Evolutionary conservation across 2,329 filamentous ascomycete genomes (phyloP).

Genomic region (Sarocladium brachiariae): DNA sequence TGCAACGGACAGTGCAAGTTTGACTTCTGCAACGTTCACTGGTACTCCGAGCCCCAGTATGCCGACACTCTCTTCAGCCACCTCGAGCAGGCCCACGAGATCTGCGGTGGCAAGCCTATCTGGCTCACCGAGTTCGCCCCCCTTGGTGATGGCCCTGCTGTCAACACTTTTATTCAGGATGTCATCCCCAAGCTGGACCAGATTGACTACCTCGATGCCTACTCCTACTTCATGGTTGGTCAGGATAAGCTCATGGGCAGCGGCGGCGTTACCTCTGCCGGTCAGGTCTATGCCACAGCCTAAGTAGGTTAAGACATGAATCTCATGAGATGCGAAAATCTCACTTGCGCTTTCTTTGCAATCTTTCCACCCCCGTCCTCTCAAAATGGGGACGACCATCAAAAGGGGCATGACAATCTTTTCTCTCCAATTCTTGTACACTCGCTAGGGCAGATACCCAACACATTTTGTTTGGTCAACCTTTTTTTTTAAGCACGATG

Average conservation of each 20-base stretch:
- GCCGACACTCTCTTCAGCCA: constrained; percentile 47
- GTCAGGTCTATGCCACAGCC: constrained; percentile 39
- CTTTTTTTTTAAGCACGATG: neutral
- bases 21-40: constrained; percentile 58
- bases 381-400: neutral
- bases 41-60: constrained; percentile 49
- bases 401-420: constrained; percentile 3
- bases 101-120: constrained; percentile 43
- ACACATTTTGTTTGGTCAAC: constrained; percentile 9
- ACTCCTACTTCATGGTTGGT: constrained; percentile 51
- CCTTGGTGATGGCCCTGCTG: constrained; percentile 31
- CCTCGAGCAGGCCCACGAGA: constrained; percentile 37
- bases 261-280: constrained; percentile 36
- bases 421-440: constrained; percentile 30
- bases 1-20: constrained; percentile 45
- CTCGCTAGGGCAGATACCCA: constrained; percentile 27
- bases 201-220: constrained; percentile 45
- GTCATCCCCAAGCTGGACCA: constrained; percentile 42
- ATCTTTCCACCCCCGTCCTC: neutral
- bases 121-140: constrained; percentile 62
- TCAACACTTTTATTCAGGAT: constrained; percentile 40
- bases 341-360: neutral
- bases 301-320: neutral
- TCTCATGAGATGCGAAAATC: constrained; percentile 15
- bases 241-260: constrained; percentile 35